Conservation (phyloP, 768 basidiomycete species). For the Auriscalpium microsporum region DNA sequence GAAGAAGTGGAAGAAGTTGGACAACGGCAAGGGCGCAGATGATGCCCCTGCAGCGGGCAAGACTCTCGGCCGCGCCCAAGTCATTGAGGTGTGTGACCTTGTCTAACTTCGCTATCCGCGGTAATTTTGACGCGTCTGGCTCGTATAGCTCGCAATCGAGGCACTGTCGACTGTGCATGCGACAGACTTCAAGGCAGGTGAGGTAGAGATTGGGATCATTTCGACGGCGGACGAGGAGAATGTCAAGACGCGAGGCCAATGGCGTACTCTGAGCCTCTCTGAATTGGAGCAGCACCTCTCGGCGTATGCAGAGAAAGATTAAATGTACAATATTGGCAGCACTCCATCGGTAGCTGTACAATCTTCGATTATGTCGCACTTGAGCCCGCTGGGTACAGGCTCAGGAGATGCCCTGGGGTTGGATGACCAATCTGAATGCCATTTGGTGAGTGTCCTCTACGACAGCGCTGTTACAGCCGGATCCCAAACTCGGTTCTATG, state of each 20-base stretch:
- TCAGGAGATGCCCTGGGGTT: too few relatives aligned
- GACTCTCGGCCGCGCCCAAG: slow-evolving; percentile 63
- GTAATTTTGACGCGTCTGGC: too few relatives aligned
- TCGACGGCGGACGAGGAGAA: slow-evolving; percentile 69
- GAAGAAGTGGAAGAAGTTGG: slow-evolving; percentile 97
- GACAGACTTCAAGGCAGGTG: slow-evolving; percentile 91
- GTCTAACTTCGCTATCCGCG: not conserved
- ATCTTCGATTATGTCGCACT: not conserved
- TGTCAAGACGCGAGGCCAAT: slow-evolving; percentile 60
- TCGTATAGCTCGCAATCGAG: slow-evolving; percentile 78
- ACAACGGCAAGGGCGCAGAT: slow-evolving; percentile 68
- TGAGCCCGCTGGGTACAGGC: too few relatives aligned
- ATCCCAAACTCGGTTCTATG: not conserved
- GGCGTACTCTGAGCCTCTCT: slow-evolving; percentile 69
- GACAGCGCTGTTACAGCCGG: not conserved
- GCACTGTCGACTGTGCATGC: slow-evolving; percentile 89
- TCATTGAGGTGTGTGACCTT: slow-evolving; percentile 79
- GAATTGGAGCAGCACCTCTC: slow-evolving; percentile 76
- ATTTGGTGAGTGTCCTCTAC: too few relatives aligned
- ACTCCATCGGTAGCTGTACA: not conserved
- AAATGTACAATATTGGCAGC: slow-evolving; percentile 18
- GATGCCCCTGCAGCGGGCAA: slow-evolving; percentile 71
- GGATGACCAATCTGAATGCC: too few relatives aligned
- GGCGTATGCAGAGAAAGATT: slow-evolving; percentile 88
- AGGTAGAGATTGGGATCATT: slow-evolving; percentile 94